Percentiles rank a stretch among this genome's conserved stretches.
phyloP scores from a whole-genome alignment of 2,329 filamentous ascomycete genomes.

The Mycogone perniciosa region DNA sequence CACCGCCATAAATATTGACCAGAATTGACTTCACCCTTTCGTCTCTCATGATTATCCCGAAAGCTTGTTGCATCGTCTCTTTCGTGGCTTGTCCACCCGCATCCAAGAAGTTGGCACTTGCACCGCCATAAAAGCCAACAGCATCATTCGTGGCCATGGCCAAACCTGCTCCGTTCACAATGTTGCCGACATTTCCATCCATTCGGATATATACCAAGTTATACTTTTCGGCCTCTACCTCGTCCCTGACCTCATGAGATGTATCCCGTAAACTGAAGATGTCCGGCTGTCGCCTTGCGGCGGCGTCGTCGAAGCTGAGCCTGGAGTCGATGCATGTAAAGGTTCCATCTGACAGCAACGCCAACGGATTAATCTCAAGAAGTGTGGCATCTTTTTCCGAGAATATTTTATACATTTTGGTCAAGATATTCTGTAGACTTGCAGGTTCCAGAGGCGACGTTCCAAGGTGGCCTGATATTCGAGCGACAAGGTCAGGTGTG shows the following conservation, averaged over 20 bases:
- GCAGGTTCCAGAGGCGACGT: background rate
- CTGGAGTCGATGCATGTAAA: conserved; percentile 32
- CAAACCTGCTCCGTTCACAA: conserved; percentile 84
- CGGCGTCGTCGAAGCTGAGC: conserved; percentile 44
- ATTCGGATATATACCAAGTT: conserved; percentile 75
- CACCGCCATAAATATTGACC: conserved; percentile 50
- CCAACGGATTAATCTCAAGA: conserved; percentile 37
- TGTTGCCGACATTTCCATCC: conserved; percentile 62
- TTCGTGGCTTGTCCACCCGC: conserved; percentile 83
- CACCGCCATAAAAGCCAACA: conserved; percentile 59
- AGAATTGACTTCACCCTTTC: conserved; percentile 60
- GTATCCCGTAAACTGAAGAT: conserved; percentile 33
- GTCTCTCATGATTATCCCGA: conserved; percentile 67
- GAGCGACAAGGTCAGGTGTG: conserved; percentile 16
- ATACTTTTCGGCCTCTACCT: conserved; percentile 40
- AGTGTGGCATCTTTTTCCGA: conserved; percentile 39
- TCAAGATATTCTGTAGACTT: conserved; percentile 19
- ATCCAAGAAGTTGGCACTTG: conserved; percentile 78
- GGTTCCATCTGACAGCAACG: conserved; percentile 17
- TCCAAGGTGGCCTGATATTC: conserved; percentile 10
- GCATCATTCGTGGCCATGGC: conserved; percentile 90
- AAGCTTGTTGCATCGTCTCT: conserved; percentile 71
- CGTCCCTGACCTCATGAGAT: conserved; percentile 27
- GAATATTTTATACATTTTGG: conserved; percentile 33
- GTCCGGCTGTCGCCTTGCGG: conserved; percentile 33